phyloP scores from a whole-genome alignment of 495 filamentous ascomycete species.

The Margaritispora aquatica region DNA sequence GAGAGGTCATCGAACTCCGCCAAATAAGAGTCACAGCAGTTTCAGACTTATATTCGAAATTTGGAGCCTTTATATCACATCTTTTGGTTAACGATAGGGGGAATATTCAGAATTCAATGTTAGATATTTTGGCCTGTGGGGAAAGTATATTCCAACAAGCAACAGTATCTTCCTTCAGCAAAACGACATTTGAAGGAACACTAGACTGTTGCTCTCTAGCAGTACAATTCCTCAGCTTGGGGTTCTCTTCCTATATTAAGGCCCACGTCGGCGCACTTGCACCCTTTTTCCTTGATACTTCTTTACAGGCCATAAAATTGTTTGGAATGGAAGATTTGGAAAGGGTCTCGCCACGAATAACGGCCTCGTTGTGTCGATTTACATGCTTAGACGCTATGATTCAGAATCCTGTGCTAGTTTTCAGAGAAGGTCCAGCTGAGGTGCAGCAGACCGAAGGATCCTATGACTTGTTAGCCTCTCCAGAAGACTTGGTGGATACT shows the following conservation, averaged over 20 bases:
- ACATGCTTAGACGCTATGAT: constrained; percentile 8
- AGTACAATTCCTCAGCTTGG: background rate
- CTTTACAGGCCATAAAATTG: background rate
- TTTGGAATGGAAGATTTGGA: background rate
- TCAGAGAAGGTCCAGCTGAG: background rate
- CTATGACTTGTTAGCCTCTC: constrained; percentile 13
- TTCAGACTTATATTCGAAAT: background rate
- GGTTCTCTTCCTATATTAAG: background rate
- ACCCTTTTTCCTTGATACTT: background rate
- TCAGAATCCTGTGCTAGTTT: constrained; percentile 5
- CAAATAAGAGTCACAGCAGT: background rate
- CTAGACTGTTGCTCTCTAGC: background rate
- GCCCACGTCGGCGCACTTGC: constrained; percentile 2
- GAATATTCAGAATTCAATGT: background rate
- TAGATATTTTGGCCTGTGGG: background rate
- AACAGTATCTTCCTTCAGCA: background rate
- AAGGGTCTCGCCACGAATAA: background rate
- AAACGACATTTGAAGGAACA: background rate
- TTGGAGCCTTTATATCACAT: no score
- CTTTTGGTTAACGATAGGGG: no score
- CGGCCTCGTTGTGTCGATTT: background rate
- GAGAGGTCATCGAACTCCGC: background rate
- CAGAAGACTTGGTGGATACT: constrained; percentile 12
- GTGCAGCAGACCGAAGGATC: background rate
- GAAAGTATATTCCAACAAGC: no score